Conservation (phyloP, 352 stramenopile species). For the Globisporangium acanthophoron region DNA sequence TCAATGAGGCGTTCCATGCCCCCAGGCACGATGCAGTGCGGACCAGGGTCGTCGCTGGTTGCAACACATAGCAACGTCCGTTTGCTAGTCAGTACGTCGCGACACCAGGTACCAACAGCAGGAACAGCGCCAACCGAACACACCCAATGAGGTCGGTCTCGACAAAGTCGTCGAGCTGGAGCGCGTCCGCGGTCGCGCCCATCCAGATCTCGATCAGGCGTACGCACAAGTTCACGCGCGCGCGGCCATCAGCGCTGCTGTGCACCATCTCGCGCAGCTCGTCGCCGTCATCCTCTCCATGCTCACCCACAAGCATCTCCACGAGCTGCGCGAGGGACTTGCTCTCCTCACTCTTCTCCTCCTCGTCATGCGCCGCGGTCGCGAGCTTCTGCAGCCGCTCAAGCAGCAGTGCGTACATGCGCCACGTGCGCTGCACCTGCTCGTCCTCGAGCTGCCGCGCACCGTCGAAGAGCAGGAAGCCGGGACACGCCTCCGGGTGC, state of each 20-base stretch:
- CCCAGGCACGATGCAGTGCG: conserved; percentile 41
- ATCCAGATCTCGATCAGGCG: conserved; percentile 57
- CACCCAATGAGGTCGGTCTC: conserved; percentile 51
- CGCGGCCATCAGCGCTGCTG: conserved; percentile 17
- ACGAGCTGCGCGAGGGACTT: conserved; percentile 33
- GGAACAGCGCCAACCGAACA: neutral
- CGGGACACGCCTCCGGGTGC: conserved; percentile 34
- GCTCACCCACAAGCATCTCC: conserved; percentile 20
- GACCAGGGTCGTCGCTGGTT: conserved; percentile 35
- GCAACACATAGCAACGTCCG: neutral
- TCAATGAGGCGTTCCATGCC: conserved; percentile 54
- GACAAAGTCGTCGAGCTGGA: conserved; percentile 56
- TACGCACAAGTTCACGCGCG: conserved; percentile 33
- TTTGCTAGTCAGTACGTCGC: neutral
- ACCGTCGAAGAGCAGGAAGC: conserved; percentile 42
- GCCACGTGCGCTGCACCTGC: conserved; percentile 34
- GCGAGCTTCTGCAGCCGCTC: conserved; percentile 32
- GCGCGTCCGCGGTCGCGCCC: conserved; percentile 32
- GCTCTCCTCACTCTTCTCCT: conserved; percentile 6
- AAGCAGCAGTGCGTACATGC: conserved; percentile 39
- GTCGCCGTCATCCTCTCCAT: neutral
- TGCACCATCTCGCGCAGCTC: conserved; percentile 15
- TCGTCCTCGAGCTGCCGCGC: conserved; percentile 18
- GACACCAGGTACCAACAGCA: neutral
- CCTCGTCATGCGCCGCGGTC: neutral